Evolutionary conservation across 2,329 filamentous ascomycete species (phyloP).

Genomic region (Fusarium hainanense): DNA sequence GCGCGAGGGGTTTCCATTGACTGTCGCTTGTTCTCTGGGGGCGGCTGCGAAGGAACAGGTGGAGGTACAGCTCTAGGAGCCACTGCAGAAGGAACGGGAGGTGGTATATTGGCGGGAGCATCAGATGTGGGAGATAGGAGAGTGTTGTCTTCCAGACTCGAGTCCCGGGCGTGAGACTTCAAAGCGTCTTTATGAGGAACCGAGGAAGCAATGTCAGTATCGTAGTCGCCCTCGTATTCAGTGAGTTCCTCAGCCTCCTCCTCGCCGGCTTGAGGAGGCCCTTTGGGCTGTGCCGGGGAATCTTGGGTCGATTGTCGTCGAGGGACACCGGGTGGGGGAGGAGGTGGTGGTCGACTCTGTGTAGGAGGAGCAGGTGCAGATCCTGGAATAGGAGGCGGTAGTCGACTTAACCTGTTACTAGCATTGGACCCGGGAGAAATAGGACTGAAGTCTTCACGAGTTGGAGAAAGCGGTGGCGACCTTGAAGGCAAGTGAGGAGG

Average conservation of each 20-base stretch:
- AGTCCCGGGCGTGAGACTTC: conserved; percentile 81
- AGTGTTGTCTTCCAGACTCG: conserved; percentile 77
- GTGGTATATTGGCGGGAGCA: conserved; percentile 59
- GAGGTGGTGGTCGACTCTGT: conserved; percentile 73
- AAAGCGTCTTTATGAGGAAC: conserved; percentile 94
- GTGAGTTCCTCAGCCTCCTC: conserved; percentile 83
- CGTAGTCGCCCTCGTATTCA: conserved; percentile 97
- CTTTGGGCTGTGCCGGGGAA: conserved; percentile 55
- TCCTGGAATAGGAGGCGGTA: conserved; percentile 71
- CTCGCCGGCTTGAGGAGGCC: conserved; percentile 62
- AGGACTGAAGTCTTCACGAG: conserved; percentile 54
- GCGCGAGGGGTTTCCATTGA: conserved; percentile 78
- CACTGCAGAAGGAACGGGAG: conserved; percentile 65
- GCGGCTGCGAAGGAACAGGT: conserved; percentile 71
- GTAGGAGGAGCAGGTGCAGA: conserved; percentile 59
- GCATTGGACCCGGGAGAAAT: conserved; percentile 57
- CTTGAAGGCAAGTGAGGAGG: conserved; percentile 43
- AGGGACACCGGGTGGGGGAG: conserved; percentile 68
- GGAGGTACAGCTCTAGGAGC: conserved; percentile 72
- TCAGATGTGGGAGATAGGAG: conserved; percentile 66
- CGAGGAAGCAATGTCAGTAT: conserved; percentile 95
- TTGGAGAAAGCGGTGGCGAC: conserved; percentile 49
- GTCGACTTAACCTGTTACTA: conserved; percentile 67
- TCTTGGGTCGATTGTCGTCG: conserved; percentile 71
- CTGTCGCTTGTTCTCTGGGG: conserved; percentile 63